Percentiles rank a stretch among this genome's conserved stretches.
Evolutionary conservation across 805 yeast genomes (phyloP).

Genomic region (Blastobotrys parvus): DNA sequence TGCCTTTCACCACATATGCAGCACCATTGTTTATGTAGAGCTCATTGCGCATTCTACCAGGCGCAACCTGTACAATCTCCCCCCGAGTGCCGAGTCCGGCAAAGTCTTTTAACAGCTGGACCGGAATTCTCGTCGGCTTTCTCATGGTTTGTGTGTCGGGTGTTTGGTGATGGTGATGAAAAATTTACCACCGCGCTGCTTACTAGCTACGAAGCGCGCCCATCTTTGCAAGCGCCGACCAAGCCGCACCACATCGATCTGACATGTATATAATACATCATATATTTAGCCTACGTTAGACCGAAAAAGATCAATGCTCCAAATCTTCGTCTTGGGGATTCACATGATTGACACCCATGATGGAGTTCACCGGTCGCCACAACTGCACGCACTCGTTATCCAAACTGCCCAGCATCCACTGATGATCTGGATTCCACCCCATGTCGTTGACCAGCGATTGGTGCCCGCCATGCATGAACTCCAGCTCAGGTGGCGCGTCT

Average conservation of each 20-base stretch:
- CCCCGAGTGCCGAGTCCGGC: constrained; percentile 61
- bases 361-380: constrained; percentile 57
- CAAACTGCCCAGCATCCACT: constrained; percentile 53
- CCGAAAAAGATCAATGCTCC: too few species aligned
- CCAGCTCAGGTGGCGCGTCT: constrained; percentile 67
- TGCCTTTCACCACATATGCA: constrained; percentile 43
- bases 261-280: too few species aligned
- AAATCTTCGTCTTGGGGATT: not conserved
- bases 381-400: constrained; percentile 75
- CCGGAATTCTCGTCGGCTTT: constrained; percentile 32
- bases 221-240: too few species aligned
- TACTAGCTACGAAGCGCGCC: too few species aligned
- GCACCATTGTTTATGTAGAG: constrained; percentile 70
- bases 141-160: not conserved
- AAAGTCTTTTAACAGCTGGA: constrained; percentile 67
- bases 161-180: not conserved
- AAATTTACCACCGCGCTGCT: not conserved
- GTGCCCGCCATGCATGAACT: constrained; percentile 84
- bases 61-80: constrained; percentile 63
- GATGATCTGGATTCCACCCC: constrained; percentile 55
- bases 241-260: not conserved
- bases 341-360: constrained; percentile 14
- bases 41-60: constrained; percentile 75
- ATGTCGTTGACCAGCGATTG: constrained; percentile 59
- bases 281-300: too few species aligned